A percentile compares a stretch with the other conserved stretches of the same genome.
phyloP scores from a whole-genome alignment of 2,329 filamentous ascomycete species.

The Epichloe bromicola region DNA sequence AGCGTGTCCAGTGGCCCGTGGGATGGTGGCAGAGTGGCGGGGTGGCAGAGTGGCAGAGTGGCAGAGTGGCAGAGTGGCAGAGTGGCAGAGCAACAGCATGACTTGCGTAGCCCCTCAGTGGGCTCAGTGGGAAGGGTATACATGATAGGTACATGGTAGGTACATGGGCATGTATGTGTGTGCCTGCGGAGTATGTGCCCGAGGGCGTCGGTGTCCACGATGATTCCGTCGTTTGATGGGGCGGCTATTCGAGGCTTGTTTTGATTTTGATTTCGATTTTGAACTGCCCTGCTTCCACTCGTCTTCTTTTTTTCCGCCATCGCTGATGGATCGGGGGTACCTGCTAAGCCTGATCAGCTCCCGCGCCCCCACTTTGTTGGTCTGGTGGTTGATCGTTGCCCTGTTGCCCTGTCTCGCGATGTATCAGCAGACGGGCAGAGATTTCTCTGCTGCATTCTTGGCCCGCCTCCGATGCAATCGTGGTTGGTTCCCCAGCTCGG shows the following conservation, averaged over 20 bases:
- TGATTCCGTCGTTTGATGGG: conserved; percentile 7
- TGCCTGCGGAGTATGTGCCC: not conserved
- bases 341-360: conserved; percentile 6
- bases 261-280: not conserved
- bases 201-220: not conserved
- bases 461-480: not conserved
- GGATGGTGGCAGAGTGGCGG: not conserved
- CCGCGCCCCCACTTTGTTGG: conserved; percentile 2
- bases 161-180: not conserved
- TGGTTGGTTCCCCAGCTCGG: conserved; percentile 1
- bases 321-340: conserved; percentile 1
- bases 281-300: conserved; percentile 4
- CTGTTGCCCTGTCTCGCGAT: conserved; percentile 6
- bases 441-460: conserved; percentile 7
- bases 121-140: not conserved
- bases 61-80: not conserved
- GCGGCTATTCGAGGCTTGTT: conserved; percentile 24
- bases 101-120: conserved; percentile 3
- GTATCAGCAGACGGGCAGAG: conserved; percentile 12
- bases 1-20: conserved; percentile 1
- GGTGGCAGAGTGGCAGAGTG: not conserved
- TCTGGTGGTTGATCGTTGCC: conserved; percentile 3
- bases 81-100: conserved; percentile 2
- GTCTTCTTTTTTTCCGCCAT: conserved; percentile 4
- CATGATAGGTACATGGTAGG: too few relatives aligned